Evolutionary conservation across 345 rosid species (phyloP), one percentile per base, ranked within the genome.

Genomic region (Trapa bicornis): DNA sequence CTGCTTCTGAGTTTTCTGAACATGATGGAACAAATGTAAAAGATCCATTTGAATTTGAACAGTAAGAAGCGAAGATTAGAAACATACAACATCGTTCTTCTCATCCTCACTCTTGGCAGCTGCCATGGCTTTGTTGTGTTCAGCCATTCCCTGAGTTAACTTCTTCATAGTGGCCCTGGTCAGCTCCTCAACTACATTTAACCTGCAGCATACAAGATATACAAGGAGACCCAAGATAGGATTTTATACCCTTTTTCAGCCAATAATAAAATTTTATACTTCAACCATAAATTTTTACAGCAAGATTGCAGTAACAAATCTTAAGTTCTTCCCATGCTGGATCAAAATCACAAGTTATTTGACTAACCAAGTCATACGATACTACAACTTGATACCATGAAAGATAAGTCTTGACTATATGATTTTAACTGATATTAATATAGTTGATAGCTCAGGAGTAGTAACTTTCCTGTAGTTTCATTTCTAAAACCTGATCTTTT

Each of bases 71-170:
- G 29, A 22, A 12, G 37, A 10, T 33, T 33, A 8, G 63, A 35
- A 67, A 85, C 97, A 81, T 70, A 91, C 99, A 70, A 95, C 70
- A 67, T 2, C 75, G 29, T 87, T 85, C 78, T 95, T 95, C 64
- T 85, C 97, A 74, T 87, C 97, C 77, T 95, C 97, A 15, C 96
- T 75, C 84, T 87, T 91, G 47, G 99, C 99, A 75, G 91, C 87
- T 48, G 96, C 84, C 99, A 95, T 86, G 66, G 92, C 92, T 83
- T 95, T 95, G 84, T 85, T 89, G 75, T 89, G 96, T 79, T 88
- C 94, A 38, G 89, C 82, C 96, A 88, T 82, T 74, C 91, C 94
- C 74, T 88, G 96, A 65, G 97, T 95, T 76, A 91, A 77, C 71
- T 95, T 95, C 75, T 89, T 95, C 90, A 91, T 84, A 0, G 90